These are phyloP conservation scores for Usnea hakonensis DNA, from an alignment of 495 filamentous ascomycete genomes.

Conservation along the genomic window DNA sequence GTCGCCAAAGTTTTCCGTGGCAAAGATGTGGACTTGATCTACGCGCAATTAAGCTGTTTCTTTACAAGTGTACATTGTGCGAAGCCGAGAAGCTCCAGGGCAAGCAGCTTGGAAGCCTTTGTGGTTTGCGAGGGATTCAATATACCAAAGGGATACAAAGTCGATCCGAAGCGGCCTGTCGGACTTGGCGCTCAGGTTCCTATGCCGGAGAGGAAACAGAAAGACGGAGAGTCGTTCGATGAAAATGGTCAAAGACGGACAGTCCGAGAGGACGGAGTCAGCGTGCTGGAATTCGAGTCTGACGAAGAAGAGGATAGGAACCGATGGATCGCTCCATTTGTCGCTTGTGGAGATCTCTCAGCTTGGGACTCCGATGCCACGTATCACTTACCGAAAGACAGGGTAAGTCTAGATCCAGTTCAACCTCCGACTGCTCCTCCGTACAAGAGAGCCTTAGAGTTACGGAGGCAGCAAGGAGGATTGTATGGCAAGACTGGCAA, in stretches of 20 bases:
- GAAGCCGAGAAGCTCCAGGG: slow-evolving; percentile 84
- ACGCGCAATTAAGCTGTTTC: slow-evolving; percentile 82
- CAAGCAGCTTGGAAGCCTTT: slow-evolving; percentile 93
- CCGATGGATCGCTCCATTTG: slow-evolving; percentile 86
- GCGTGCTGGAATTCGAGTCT: slow-evolving; percentile 50
- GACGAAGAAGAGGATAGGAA: slow-evolving; percentile 39
- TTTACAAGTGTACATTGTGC: slow-evolving; percentile 83
- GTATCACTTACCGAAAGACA: slow-evolving; percentile 70
- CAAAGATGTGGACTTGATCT: slow-evolving; percentile 85
- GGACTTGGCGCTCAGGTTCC: slow-evolving; percentile 10
- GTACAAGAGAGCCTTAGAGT: slow-evolving; percentile 82
- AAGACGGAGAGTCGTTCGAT: background rate
- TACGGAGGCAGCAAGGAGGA: slow-evolving; percentile 67
- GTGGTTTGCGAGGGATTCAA: slow-evolving; percentile 87
- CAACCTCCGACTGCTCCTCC: slow-evolving; percentile 94
- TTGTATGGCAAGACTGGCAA: slow-evolving; percentile 70
- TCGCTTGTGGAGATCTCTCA: slow-evolving; percentile 93
- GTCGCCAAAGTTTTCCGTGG: slow-evolving; percentile 97
- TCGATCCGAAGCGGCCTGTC: slow-evolving; percentile 15
- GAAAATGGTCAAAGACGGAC: slow-evolving; percentile 15
- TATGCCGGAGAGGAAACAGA: background rate
- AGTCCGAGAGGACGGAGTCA: slow-evolving; percentile 50
- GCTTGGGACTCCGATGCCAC: slow-evolving; percentile 91
- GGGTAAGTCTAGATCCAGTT: slow-evolving; percentile 81
- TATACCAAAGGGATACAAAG: slow-evolving; percentile 38